Base-by-base conservation (phyloP, 2,329 filamentous ascomycete species). In the Aspergillus sp. region DNA sequence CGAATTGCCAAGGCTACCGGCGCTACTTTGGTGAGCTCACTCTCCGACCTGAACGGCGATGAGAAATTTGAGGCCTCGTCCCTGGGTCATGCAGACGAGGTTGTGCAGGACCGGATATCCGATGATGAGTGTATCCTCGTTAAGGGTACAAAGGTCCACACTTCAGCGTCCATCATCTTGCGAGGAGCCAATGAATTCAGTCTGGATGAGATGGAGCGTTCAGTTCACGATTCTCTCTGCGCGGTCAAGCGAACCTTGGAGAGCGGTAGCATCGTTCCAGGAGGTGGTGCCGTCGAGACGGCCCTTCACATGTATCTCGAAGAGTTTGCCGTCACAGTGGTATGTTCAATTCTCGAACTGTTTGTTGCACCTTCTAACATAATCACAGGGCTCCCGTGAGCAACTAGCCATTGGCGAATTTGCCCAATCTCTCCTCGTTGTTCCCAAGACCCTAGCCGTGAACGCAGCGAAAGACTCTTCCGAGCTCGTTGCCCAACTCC, bases 181-280 rank as follows among this genome's bases (percentile, higher is more conserved):
- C 90, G 95, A 58, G 95, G 95, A 46, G 84, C 95, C 67, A 98
- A 99, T 78, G 95, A 99, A 77, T 98, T 90, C 80, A 91, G 91
- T 60, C 86, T 99, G 31, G 95, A 99, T 71, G 95, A 99, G 83
- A 99, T 98, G 93, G 95, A 99, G 83, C 90, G 95, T 64, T 98
- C 95, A 1, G 87, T 99, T 17, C 95, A 99, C 80, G 95, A 99
- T 78, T 96, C 93, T 14, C 84, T 99, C 47, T 97, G 91, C 66
- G 95, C 95, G 47, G 93, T 99, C 64, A 99, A 99, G 87, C 87
- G 95, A 67, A 97, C 95, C 3, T 83, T 99, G 7, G 95, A 99
- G 81, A 96, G 91, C 71, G 95, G 95, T 70, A 93, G 90, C 78
- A 96, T 99, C 65, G 95, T 99, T 40, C 95, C 95, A 15, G 95